Evolutionary conservation across 164 flowering plant species (phyloP).

Genomic region (Aristolochia contorta): DNA sequence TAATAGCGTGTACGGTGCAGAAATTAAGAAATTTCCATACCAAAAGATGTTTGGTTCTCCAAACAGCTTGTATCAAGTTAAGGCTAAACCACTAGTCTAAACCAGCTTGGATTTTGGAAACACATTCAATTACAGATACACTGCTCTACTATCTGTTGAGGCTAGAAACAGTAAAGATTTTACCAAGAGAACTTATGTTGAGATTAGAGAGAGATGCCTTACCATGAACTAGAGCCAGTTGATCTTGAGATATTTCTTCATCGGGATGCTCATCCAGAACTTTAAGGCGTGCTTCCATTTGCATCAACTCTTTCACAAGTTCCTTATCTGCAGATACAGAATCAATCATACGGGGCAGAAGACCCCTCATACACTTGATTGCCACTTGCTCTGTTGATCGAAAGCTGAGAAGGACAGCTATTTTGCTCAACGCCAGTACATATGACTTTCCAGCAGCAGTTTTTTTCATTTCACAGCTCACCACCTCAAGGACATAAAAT

Average conservation of each 20-base stretch:
- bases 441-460: constrained; percentile 76
- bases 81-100: neutral
- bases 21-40: no score
- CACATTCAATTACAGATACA: neutral
- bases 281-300: constrained; percentile 51
- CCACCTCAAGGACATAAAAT: constrained; percentile 27
- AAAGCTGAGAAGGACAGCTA: constrained; percentile 49
- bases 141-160: neutral
- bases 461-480: constrained; percentile 54
- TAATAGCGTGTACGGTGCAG: no score
- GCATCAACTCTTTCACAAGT: constrained; percentile 56
- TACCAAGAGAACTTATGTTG: neutral
- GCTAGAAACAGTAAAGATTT: neutral
- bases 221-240: constrained; percentile 53
- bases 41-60: no score
- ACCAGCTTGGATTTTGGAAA: neutral
- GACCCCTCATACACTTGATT: constrained; percentile 56
- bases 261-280: constrained; percentile 52
- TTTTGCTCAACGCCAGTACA: constrained; percentile 55
- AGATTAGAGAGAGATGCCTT: constrained; percentile 6
- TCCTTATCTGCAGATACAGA: constrained; percentile 55
- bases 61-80: neutral
- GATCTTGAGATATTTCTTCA: constrained; percentile 39
- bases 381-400: constrained; percentile 57
- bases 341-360: constrained; percentile 38